Evolutionary conservation across 1,284 basidiomycete genomes (phyloP), one percentile per base, ranked within the genome.

Genomic region (Heterobasidion irregulare): DNA sequence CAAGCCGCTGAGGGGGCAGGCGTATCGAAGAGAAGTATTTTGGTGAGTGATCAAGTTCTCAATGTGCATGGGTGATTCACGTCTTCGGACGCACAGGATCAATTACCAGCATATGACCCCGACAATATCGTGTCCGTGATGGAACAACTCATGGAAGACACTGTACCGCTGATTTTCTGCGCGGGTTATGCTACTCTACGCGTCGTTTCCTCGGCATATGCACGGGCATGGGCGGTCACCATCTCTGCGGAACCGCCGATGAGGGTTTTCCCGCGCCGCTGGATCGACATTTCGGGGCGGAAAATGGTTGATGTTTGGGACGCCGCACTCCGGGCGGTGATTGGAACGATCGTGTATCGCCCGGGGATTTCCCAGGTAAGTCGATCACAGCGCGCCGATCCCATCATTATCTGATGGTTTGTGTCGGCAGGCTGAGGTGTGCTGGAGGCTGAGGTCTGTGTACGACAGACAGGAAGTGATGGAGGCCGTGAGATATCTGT

Each of bases 401-500:
- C 46, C 26, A 3, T 47, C 46, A 16, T 47, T 6, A 16, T 6
- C 26, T 47, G 46, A 47, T 47, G 46, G 10, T n/a, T 16, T 9
- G 12, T 19, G 53, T 54, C 38, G 33, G 51, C 53, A 93, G 89
- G 70, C 72, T 15, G 82, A 85, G 62, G 69, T 93, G 52, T 77
- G 82, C 54, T 84, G 82, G 78, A 76, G 83, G 56, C 70, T 93
- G 53, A 72, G 78, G 55, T 69, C 75, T 10, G 77, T 84, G 33
- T 87, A 92, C 59, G 90, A 94, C 65, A 76, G 86, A 56, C 81
- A 86, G 61, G 91, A 94, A 66, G 69, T 88, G 38, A 71, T 76
- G 53, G 89, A 92, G 18, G 60, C 90, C 19, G 65, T 92, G 52
- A 70, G 73, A 38, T 75, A 78, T 57, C 70, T 94, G 53, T 65